phyloP scores from a whole-genome alignment of 352 stramenopile genomes.

The Phytophthora boehmeriae region DNA sequence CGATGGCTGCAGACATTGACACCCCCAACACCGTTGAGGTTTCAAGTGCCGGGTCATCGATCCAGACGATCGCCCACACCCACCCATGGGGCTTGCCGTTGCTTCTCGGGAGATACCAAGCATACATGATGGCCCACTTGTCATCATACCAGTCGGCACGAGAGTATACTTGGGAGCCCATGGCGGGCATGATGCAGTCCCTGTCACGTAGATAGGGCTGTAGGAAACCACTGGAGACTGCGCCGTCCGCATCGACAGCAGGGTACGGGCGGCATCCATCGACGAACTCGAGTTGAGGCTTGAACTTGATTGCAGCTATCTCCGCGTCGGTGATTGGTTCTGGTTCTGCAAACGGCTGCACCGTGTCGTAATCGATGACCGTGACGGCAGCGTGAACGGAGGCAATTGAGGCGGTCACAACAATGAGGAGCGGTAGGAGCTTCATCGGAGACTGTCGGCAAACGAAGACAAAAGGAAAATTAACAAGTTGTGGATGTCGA shows the following conservation, averaged over 20 bases:
- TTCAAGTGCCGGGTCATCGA: constrained; percentile 23
- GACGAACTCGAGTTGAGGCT: constrained; percentile 28
- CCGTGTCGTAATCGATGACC: constrained; percentile 28
- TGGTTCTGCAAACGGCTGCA: constrained; percentile 18
- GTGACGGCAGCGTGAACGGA: constrained; percentile 14
- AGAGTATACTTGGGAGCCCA: constrained; percentile 36
- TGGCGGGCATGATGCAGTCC: constrained; percentile 22
- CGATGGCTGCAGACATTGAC: constrained; percentile 31
- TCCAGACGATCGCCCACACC: constrained; percentile 49
- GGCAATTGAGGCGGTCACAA: constrained; percentile 7
- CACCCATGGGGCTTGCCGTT: constrained; percentile 38
- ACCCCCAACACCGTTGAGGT: constrained; percentile 28
- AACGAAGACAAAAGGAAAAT: too few species aligned
- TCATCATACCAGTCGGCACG: constrained; percentile 24
- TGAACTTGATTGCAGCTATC: constrained; percentile 20
- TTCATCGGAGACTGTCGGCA: too few species aligned
- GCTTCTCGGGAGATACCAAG: constrained; percentile 48
- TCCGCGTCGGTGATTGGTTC: constrained; percentile 7
- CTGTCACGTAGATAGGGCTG: too few species aligned
- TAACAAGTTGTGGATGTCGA: too few species aligned
- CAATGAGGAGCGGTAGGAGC: constrained; percentile 13
- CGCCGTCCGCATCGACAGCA: constrained; percentile 30
- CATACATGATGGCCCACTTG: constrained; percentile 32
- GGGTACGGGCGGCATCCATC: constrained; percentile 43
- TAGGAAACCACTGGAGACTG: constrained; percentile 36